Base-by-base conservation (phyloP, 495 filamentous ascomycete species). In the Penicillium malachiteum region DNA sequence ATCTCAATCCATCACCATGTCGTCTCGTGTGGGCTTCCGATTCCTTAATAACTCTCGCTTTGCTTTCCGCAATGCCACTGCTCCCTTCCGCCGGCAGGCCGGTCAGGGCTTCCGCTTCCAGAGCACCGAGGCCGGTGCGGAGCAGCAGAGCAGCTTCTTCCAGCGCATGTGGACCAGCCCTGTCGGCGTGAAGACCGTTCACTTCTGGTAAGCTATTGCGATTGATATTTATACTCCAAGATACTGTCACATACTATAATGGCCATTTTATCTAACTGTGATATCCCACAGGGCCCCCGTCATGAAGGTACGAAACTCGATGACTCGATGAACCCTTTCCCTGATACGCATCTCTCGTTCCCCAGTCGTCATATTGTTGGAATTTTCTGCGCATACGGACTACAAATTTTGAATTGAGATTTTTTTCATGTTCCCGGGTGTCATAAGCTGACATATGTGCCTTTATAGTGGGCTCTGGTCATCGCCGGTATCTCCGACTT, bases 401-500 rank as follows among this genome's bases (percentile, higher is more conserved):
- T 26, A 26, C 21, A 2, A 37, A 13, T 5, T 37, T 9, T 37
- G 34, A 37, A 10, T 37, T 37, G 34, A 1, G 34, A 13, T 37
- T 37, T 37, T 5, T 10, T 2, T 13, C 10, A n/a, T 1, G 0
- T 13, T 26, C 13, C 45, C 3, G 8, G 10, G 12, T 1, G 44
- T 42, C 35, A 13, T 48, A 30, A 7, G 42, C 50, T 45, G 42
- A 50, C 13, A 8, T 12, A 26, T 32, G 38, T 52, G 17, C 60
- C 46, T 67, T 55, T 38, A 67, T 54, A 91, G 87, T 98, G 94
- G 94, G 83, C 77, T 59, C 73, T 98, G 59, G 94, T 97, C 71
- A 78, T 98, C 57, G 89, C 95, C 55, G 94, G 94, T 69, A 81
- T 95, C 73, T 83, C 89, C 59, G 94, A 98, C 77, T 90, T 98